Evolutionary conservation across 306 rosid species (phyloP).

Genomic region (Alnus rubra): DNA sequence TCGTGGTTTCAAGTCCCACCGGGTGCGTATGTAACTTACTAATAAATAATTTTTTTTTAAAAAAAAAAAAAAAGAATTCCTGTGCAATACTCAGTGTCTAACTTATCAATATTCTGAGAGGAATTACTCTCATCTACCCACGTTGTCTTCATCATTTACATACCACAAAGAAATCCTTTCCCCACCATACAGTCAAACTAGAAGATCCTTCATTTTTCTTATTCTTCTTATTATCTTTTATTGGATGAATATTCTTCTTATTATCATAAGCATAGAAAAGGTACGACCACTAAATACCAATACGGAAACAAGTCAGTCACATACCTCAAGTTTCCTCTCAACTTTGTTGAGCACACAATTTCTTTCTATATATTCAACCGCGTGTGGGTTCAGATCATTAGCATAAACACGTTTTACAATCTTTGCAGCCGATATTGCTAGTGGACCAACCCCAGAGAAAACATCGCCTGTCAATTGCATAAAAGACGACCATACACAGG

Average conservation of each 20-base stretch:
- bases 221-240: conserved; percentile 3
- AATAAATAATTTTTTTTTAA: too few species aligned
- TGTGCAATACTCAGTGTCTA: neutral
- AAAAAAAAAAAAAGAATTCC: neutral
- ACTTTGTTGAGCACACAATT: conserved; percentile 85
- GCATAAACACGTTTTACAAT: conserved; percentile 86
- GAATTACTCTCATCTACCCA: conserved; percentile 2
- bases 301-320: conserved; percentile 17
- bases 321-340: conserved; percentile 84
- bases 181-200: neutral
- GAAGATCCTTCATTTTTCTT: neutral
- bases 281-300: conserved; percentile 15
- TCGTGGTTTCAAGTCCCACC: too few species aligned
- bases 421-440: conserved; percentile 83
- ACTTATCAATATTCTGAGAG: neutral
- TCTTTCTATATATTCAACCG: conserved; percentile 81
- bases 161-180: neutral
- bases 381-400: conserved; percentile 85
- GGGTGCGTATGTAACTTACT: too few species aligned
- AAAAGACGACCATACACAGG: conserved; percentile 17
- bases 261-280: neutral
- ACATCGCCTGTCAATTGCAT: conserved; percentile 72
- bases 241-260: conserved; percentile 1
- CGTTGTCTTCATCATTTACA: neutral
- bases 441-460: conserved; percentile 93